These are phyloP conservation scores for Bruguiera gymnorhiza DNA, from an alignment of 345 rosid species.

Conservation along the genomic window DNA sequence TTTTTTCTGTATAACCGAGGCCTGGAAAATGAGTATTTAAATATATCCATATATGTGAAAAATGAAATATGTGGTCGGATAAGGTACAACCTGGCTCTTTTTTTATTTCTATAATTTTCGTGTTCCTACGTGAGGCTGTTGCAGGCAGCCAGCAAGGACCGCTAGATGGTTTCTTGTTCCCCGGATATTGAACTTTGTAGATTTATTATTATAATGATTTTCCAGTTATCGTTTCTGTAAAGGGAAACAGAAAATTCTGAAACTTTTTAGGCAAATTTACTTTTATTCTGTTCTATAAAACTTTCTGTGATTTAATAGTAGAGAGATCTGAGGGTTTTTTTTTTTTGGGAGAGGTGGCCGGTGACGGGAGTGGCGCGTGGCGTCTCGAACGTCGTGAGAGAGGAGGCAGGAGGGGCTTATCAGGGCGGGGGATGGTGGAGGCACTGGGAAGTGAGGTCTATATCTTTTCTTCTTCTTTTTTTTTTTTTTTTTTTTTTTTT, in stretches of 20 bases:
- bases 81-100: conserved; percentile 15
- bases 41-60: not conserved
- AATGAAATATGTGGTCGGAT: conserved; percentile 22
- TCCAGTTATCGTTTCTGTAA: conserved; percentile 12
- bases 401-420: not conserved
- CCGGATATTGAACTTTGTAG: too few species aligned
- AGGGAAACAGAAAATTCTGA: conserved; percentile 38
- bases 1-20: conserved; percentile 8
- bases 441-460: too few species aligned
- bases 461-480: too few species aligned
- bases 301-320: too few species aligned
- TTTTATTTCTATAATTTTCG: not conserved
- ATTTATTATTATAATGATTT: not conserved
- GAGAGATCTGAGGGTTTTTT: too few species aligned
- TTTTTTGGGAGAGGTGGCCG: not conserved
- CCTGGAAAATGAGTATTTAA: not conserved
- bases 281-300: not conserved
- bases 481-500: too few species aligned
- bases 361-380: conserved; percentile 63
- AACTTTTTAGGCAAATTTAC: conserved; percentile 28
- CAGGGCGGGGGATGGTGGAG: too few species aligned
- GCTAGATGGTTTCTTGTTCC: too few species aligned
- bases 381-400: conserved; percentile 47
- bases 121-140: too few species aligned
- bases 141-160: too few species aligned